Base-by-base conservation (phyloP, 805 yeast species). In the Kurtzmaniella fragi region DNA sequence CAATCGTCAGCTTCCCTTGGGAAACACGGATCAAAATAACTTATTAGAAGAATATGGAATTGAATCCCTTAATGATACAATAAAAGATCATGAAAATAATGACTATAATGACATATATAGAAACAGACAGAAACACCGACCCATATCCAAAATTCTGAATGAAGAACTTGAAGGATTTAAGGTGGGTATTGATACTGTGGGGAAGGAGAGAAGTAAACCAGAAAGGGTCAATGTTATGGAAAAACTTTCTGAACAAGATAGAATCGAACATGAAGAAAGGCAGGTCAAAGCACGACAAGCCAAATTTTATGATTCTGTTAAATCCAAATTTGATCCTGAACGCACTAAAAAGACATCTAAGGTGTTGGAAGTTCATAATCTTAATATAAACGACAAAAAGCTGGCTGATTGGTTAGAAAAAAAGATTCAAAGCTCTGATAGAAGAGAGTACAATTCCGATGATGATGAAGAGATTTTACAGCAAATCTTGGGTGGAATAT, bases 41-140 rank as follows among this genome's bases (percentile, higher is more conserved):
- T 52, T 64, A 25, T 46, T 66, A 17, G 63, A 61, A 28, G 73
- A 68, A 37, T 68, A 68, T 44, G 73, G 73, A 1, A 39, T 68
- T 12, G 56, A 46, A 3, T 52, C 56, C 41, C 64, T 62, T 42
- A 34, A 44, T 7, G 57, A 61, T 10, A 56, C 65, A 1, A 53
- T 57, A 2, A 54, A 52, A 27, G 13, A 14, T 5, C 38, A 45
- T 4, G 8, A 7, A 17, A 43, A 49, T 15, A 50, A 53, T 27
- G 69, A 64, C 44, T 61, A 60, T 44, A 54, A 59, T 41, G 56
- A 42, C 28, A 9, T 54, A 3, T 47, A 52, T 32, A 37, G 45
- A 26, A 20, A 46, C 23, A 57, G 50, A 33, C 43, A 46, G 34
- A 34, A 43, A 10, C 45, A 34, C 63, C 16, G 54, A 50, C 28